Percentiles rank a stretch among this genome's conserved stretches.
phyloP scores from a whole-genome alignment of 2,329 filamentous ascomycete species.

The Claviceps digitariae region DNA sequence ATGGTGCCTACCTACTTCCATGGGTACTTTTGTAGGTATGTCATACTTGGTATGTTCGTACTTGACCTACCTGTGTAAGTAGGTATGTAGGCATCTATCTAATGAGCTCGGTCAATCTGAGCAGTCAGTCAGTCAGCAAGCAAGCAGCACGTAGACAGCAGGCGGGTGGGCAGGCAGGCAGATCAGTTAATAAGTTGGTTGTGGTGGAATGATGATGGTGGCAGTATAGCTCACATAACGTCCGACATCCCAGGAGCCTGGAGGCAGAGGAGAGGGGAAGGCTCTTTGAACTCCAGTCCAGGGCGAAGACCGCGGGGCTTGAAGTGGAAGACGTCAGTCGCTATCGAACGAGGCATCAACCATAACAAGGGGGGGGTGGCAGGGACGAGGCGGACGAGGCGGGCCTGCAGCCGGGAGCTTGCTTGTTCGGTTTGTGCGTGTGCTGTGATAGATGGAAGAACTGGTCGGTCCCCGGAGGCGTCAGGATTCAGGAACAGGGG shows the following conservation, averaged over 20 bases:
- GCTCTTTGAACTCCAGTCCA: not conserved
- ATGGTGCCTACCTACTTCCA: not conserved
- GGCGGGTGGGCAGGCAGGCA: not conserved
- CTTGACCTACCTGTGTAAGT: too few relatives aligned
- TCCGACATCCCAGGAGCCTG: not conserved
- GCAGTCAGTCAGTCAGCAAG: not conserved
- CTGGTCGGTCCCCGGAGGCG: conserved; percentile 2
- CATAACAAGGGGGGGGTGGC: conserved; percentile 6
- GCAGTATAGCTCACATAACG: not conserved
- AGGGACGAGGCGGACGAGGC: conserved; percentile 10
- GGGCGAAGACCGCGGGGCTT: not conserved
- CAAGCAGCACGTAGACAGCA: not conserved
- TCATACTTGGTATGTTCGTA: too few relatives aligned
- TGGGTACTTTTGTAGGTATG: too few relatives aligned
- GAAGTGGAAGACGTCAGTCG: conserved; percentile 6
- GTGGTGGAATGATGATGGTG: not conserved
- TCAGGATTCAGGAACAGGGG: conserved; percentile 6
- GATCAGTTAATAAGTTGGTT: too few relatives aligned
- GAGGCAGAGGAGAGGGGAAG: not conserved
- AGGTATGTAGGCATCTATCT: not conserved
- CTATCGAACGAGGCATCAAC: conserved; percentile 8
- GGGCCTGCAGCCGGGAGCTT: conserved; percentile 17
- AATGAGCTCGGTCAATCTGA: not conserved
- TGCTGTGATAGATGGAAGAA: not conserved
- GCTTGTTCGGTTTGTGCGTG: conserved; percentile 9